phyloP scores from a whole-genome alignment of 129 eudicot genomes.

The Ambrosia trifida region DNA sequence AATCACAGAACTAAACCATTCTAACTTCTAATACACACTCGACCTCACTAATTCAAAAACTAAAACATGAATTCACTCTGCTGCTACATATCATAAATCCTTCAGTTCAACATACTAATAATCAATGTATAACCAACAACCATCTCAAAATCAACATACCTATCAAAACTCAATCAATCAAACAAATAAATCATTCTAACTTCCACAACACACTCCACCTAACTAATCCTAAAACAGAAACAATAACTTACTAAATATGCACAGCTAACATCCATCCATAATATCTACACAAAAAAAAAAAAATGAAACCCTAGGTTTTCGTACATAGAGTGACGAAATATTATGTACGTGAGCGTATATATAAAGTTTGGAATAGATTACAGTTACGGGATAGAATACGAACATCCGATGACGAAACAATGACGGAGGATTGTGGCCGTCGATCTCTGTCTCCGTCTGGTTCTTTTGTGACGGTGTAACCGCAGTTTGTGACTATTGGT shows the following conservation, averaged over 20 bases:
- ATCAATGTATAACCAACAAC: conserved; percentile 15
- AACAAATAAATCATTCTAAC: background rate
- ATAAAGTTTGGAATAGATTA: background rate
- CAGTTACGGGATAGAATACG: background rate
- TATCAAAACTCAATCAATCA: too few relatives aligned
- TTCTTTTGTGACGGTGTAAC: background rate
- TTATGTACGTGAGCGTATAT: background rate
- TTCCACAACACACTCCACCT: background rate
- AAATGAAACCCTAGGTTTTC: conserved; percentile 34
- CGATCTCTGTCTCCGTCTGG: background rate
- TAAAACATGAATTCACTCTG: background rate
- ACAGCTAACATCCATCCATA: background rate
- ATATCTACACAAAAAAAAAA: background rate
- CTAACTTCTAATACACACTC: background rate
- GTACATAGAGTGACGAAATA: conserved; percentile 7
- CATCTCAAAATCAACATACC: background rate
- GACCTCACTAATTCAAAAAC: background rate
- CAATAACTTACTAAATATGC: background rate
- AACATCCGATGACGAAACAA: conserved; percentile 35
- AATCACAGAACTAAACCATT: too few relatives aligned
- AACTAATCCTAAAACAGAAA: background rate
- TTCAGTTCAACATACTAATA: background rate
- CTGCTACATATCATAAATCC: conserved; percentile 10
- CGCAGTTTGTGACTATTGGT: conserved; percentile 19
- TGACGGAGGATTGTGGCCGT: conserved; percentile 30